Evolutionary conservation across 176 grass and related monocot genomes (phyloP).

Genomic region (Otatea glauca): DNA sequence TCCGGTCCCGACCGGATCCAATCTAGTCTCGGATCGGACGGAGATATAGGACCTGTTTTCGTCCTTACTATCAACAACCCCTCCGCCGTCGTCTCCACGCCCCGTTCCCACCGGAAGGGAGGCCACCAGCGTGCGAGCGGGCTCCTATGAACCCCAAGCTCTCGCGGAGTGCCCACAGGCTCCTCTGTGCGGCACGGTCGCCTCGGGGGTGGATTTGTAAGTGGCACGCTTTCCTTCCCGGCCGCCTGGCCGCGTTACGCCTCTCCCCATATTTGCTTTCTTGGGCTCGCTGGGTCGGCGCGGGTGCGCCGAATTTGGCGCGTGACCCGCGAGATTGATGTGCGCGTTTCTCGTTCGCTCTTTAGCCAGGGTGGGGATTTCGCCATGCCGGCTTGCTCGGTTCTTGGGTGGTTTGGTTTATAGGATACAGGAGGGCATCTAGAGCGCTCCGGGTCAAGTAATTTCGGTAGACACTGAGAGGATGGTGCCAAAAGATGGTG

Average conservation of each 20-base stretch:
- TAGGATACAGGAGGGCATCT: not conserved
- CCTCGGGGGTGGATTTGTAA: slow-evolving; percentile 56
- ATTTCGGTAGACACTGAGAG: not conserved
- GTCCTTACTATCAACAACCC: no score
- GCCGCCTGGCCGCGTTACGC: not conserved
- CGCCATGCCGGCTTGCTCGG: not conserved
- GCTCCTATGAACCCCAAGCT: slow-evolving; percentile 58
- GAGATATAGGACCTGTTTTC: no score
- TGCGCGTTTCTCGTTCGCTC: not conserved
- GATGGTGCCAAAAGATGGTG: not conserved
- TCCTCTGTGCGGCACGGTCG: slow-evolving; percentile 58
- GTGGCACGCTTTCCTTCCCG: not conserved
- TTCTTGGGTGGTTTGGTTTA: not conserved
- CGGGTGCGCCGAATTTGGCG: not conserved
- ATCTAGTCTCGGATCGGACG: no score
- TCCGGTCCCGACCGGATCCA: no score
- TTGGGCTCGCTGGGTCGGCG: not conserved
- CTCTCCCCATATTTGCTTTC: not conserved
- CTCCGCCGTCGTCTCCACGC: not conserved
- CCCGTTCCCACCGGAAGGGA: not conserved
- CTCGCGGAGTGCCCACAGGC: slow-evolving; percentile 53
- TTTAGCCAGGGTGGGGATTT: not conserved
- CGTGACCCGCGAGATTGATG: not conserved
- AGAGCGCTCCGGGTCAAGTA: not conserved
- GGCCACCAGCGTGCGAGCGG: not conserved